Percentiles rank a stretch among this genome's conserved stretches.
phyloP scores from a whole-genome alignment of 2,329 filamentous ascomycete species.

The Exophiala sp. region DNA sequence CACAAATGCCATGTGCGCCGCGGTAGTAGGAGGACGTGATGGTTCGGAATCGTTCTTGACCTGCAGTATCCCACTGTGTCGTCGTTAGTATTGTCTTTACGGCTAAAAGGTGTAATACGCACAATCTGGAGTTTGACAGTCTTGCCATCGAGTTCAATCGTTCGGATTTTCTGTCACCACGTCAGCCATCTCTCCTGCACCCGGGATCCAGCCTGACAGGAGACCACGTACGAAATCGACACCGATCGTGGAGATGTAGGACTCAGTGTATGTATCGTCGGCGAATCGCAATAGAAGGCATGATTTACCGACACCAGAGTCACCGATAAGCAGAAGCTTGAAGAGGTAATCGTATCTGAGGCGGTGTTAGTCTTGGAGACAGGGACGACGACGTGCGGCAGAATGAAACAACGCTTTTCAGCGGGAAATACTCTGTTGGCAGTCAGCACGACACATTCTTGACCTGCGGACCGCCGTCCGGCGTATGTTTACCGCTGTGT shows the following conservation, averaged over 20 bases:
- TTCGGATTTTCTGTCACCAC: conserved; percentile 83
- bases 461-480: neutral
- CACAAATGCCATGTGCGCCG: conserved; percentile 97
- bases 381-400: neutral
- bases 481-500: neutral
- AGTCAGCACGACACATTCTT: conserved; percentile 4
- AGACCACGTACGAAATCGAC: conserved; percentile 82
- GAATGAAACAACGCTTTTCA: neutral
- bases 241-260: conserved; percentile 99
- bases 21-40: conserved; percentile 99
- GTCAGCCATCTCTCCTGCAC: conserved; percentile 32
- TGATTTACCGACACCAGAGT: conserved; percentile 99
- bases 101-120: conserved; percentile 41
- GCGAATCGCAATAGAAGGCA: conserved; percentile 96
- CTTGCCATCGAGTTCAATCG: conserved; percentile 98
- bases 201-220: conserved; percentile 1
- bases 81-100: conserved; percentile 25
- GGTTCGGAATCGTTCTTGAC: conserved; percentile 98
- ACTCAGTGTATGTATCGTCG: conserved; percentile 98
- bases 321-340: conserved; percentile 99
- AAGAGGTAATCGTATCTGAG: conserved; percentile 99
- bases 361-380: conserved; percentile 11
- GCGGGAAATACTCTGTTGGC: conserved; percentile 12
- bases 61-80: conserved; percentile 91
- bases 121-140: conserved; percentile 99